Conservation (phyloP, 805 yeast species). For the Candida saitoana region DNA sequence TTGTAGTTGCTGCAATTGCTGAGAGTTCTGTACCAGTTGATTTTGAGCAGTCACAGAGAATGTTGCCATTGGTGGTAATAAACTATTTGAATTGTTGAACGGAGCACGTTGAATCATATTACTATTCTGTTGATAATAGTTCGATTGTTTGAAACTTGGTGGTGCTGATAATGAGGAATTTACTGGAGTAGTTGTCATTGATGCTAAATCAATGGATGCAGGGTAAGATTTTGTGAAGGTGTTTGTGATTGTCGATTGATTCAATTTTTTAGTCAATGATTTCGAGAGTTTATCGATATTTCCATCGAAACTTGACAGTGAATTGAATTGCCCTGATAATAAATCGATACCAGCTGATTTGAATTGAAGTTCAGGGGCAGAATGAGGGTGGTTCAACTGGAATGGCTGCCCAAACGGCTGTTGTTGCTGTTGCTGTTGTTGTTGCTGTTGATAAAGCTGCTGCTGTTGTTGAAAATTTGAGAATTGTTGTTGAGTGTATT, state of each 20-base stretch:
- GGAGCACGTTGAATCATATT: slow-evolving; percentile 2
- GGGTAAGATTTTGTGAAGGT: slow-evolving; percentile 39
- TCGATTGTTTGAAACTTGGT: slow-evolving; percentile 1
- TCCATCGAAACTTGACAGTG: slow-evolving; percentile 4
- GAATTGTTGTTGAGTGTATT: slow-evolving; percentile 1
- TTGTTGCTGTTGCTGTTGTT: slow-evolving; percentile 5
- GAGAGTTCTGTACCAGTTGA: slow-evolving; percentile 4
- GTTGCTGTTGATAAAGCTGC: neutral
- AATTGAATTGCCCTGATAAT: slow-evolving; percentile 21
- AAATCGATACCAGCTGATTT: slow-evolving; percentile 18
- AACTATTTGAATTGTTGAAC: slow-evolving; percentile 6
- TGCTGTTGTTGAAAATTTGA: neutral
- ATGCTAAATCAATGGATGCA: slow-evolving; percentile 51
- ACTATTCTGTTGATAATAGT: neutral
- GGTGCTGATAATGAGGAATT: slow-evolving; percentile 8
- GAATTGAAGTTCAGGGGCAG: slow-evolving; percentile 3
- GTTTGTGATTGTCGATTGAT: slow-evolving; percentile 7
- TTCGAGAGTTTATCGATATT: slow-evolving; percentile 3
- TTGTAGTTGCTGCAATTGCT: slow-evolving; percentile 3
- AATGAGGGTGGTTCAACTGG: neutral
- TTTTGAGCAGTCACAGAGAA: slow-evolving; percentile 12
- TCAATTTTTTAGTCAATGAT: slow-evolving; percentile 10
- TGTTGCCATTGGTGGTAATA: slow-evolving; percentile 34
- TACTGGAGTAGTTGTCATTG: slow-evolving; percentile 38
- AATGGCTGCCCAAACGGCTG: neutral